Evolutionary conservation across 768 basidiomycete genomes (phyloP), one percentile per base, ranked within the genome.

Genomic region (Myochromella boudieri): DNA sequence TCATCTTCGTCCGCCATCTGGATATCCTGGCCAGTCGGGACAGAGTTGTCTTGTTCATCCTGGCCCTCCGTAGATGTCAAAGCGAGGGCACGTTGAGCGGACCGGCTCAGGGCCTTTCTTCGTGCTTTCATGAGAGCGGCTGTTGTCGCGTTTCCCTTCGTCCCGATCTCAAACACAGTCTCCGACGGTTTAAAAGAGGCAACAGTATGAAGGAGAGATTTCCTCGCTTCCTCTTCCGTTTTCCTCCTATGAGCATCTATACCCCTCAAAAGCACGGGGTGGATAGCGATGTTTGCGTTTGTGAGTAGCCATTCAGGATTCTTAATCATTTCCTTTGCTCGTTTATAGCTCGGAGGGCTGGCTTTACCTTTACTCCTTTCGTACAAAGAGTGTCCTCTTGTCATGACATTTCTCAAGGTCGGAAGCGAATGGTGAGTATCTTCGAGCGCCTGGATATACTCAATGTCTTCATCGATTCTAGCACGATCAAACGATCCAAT

Each of bases 351-450:
- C 46, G 84, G 84, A 12, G 79, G 77, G 58, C 85, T 88, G 14
- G 95, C 95, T 61, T 95, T 97, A 17, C 87, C 88, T 63, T 91
- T 86, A 51, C 90, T 91, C 25, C 93, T 84, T 59, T 97, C 94
- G 63, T 95, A 98, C 91, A 98, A 88, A 1, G 77, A 69, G 53
- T 97, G 93, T 0, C 94, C 95, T 42, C 91, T 83, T 51, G 76
- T 75, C 84, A 95, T 95, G 48, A 97, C 91, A 4, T 84, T 82
- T 17, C 87, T 76, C 22, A 95, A 68, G 33, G 75, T 69, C 8
- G 78, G 70, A 20, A 97, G 76, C 9, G 77, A 76, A 53, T 82
- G 80, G 42, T 88, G 80, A 26, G 74, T 64, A 14, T 75, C 76
- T 38, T 90, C 83, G 25, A 93, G 68, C 9, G 78, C 73, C 43